phyloP scores from a whole-genome alignment of 352 stramenopile genomes.

The Phytophthora pinifolia region DNA sequence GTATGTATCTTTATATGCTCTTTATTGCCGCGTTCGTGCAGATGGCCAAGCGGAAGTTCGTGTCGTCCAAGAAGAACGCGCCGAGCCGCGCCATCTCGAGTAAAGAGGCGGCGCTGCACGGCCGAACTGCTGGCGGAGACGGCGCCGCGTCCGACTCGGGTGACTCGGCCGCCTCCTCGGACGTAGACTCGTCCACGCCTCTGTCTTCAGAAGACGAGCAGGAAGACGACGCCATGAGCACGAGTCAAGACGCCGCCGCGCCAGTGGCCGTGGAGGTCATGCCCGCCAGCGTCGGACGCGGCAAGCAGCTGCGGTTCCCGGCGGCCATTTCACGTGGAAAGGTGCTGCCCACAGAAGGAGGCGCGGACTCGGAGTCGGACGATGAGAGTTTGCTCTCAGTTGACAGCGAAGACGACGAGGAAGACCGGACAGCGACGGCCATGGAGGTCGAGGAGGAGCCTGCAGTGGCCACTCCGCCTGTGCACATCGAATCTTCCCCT shows the following conservation, averaged over 20 bases:
- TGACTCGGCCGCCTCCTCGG: conserved; percentile 39
- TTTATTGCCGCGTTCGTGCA: conserved; percentile 8
- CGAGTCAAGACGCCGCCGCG: conserved; percentile 19
- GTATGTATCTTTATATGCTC: conserved; percentile 7
- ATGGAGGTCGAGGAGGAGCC: conserved; percentile 37
- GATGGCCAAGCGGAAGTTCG: conserved; percentile 86
- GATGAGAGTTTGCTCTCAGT: conserved; percentile 77
- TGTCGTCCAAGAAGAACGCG: conserved; percentile 88
- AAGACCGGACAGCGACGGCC: conserved; percentile 25
- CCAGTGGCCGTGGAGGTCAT: conserved; percentile 66
- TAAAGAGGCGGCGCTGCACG: conserved; percentile 79
- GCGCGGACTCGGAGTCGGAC: conserved; percentile 51
- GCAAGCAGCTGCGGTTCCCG: conserved; percentile 82
- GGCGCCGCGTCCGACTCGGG: conserved; percentile 27
- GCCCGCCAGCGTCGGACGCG: conserved; percentile 63
- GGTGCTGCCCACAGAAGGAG: conserved; percentile 47
- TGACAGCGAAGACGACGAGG: conserved; percentile 62
- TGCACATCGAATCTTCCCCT: conserved; percentile 14
- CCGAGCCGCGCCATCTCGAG: conserved; percentile 78
- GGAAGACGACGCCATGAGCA: conserved; percentile 27
- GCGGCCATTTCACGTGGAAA: conserved; percentile 72
- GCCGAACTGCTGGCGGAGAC: conserved; percentile 28
- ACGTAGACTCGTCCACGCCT: conserved; percentile 37
- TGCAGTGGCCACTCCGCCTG: conserved; percentile 8
- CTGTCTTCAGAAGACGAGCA: conserved; percentile 40